These are phyloP conservation scores for Boletales sp. DNA, from an alignment of 768 basidiomycete species.

Conservation along the genomic window DNA sequence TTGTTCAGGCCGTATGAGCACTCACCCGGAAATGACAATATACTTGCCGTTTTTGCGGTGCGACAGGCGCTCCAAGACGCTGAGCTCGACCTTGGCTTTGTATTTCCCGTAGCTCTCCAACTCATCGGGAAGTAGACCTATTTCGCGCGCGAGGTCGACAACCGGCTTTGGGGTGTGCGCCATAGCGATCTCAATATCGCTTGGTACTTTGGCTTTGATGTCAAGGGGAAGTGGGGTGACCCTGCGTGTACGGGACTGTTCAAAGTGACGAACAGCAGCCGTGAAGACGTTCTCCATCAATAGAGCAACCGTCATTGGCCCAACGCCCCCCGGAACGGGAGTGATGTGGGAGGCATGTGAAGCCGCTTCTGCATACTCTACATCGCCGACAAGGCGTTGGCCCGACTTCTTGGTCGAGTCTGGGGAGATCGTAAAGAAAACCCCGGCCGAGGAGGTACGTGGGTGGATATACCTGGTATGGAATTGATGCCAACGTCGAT, in stretches of 20 bases:
- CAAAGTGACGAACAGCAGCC: slow-evolving; percentile 81
- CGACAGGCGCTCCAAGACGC: slow-evolving; percentile 76
- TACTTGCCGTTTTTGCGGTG: slow-evolving; percentile 94
- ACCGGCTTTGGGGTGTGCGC: slow-evolving; percentile 92
- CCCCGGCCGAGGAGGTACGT: neutral
- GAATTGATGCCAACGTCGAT: slow-evolving; percentile 99
- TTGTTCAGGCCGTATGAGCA: neutral
- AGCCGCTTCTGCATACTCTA: slow-evolving; percentile 78
- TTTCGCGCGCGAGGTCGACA: slow-evolving; percentile 78
- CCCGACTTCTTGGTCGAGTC: slow-evolving; percentile 93
- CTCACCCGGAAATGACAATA: slow-evolving; percentile 88
- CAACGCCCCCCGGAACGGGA: slow-evolving; percentile 97
- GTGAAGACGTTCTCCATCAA: slow-evolving; percentile 93
- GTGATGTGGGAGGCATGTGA: slow-evolving; percentile 86
- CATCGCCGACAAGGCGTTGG: slow-evolving; percentile 94
- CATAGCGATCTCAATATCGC: slow-evolving; percentile 94
- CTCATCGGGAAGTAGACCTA: slow-evolving; percentile 83
- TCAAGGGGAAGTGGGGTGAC: slow-evolving; percentile 78
- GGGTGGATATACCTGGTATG: slow-evolving; percentile 61
- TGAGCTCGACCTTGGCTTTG: slow-evolving; percentile 96
- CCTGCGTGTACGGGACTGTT: slow-evolving; percentile 59
- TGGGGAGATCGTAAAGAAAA: slow-evolving; percentile 23
- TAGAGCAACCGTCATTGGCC: slow-evolving; percentile 99
- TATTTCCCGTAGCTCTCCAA: slow-evolving; percentile 92
- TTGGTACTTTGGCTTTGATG: slow-evolving; percentile 84